Conservation (phyloP, 805 yeast genomes). For the Hanseniaspora meyeri region DNA sequence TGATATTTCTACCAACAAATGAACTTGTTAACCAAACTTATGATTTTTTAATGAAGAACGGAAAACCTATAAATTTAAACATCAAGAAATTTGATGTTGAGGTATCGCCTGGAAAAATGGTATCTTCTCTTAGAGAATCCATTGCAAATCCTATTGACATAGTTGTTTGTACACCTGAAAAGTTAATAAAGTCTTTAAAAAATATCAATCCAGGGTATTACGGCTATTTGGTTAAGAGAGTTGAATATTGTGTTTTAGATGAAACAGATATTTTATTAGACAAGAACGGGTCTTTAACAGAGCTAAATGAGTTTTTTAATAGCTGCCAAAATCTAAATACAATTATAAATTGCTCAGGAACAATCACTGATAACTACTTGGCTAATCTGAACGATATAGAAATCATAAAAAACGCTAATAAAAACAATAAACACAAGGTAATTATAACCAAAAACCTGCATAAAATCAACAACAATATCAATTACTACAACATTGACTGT, state of each 20-base stretch:
- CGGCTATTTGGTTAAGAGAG: conserved; percentile 25
- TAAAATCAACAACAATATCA: conserved; percentile 64
- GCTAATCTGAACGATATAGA: conserved; percentile 39
- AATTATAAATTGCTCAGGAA: conserved; percentile 74
- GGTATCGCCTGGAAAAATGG: conserved; percentile 41
- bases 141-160: conserved; percentile 49
- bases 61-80: conserved; percentile 31
- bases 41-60: conserved; percentile 28
- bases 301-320: conserved; percentile 46
- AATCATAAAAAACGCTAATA: conserved; percentile 32
- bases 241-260: conserved; percentile 61
- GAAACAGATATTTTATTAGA: conserved; percentile 93
- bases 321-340: conserved; percentile 44
- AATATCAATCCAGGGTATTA: conserved; percentile 23
- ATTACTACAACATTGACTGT: conserved; percentile 65
- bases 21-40: conserved; percentile 77
- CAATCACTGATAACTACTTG: conserved; percentile 70
- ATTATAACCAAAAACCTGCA: conserved; percentile 75
- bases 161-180: conserved; percentile 75
- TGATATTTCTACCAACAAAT: conserved; percentile 79
- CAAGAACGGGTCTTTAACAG: conserved; percentile 45
- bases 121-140: conserved; percentile 31
- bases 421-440: conserved; percentile 31
- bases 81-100: conserved; percentile 52
- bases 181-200: conserved; percentile 33